Base-by-base conservation (phyloP, 1,139 yeast genomes). In the Pichia terricola region DNA sequence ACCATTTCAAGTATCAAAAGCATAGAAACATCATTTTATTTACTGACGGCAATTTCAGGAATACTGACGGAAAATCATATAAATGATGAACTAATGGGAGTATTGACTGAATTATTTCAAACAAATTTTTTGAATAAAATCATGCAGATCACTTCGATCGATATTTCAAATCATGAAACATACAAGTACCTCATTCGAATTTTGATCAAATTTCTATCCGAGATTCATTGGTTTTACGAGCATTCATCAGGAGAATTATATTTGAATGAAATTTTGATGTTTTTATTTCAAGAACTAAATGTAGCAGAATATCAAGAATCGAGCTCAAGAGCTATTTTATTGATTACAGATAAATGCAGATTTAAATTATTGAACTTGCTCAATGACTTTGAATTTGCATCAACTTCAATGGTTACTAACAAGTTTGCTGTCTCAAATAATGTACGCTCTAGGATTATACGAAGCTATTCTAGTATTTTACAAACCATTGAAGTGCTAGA, bases 1-100 rank as follows among this genome's bases (percentile, higher is more conserved):
- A 35, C 38, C 9, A 16, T 16, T 16, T 16, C 22, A 16, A 25
- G 47, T 38, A 36, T 56, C 4, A 35, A 51, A 5, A 78, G 78
- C 45, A 64, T 83, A 4, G 96, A 89, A 59, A 75, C 87, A 1
- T 79, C 87, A 26, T 60, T 87, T 37, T 85, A 70, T 57, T 65
- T 87, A 27, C 57, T 87, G 11, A 77, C 69, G 53, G 74, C 77
- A 39, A 75, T 69, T 48, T 69, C 73, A 10, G 67, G 71, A 44
- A 79, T 73, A 58, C 61, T 75, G 50, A 66, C 57, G 2, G 58
- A 55, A 28, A 60, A 58, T 31, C 54, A 60, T 26, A 52, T 63
- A 9, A 53, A 57, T 4, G 51, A 54, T 1, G 50, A 49, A 9
- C 53, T 69, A 3, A 47, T 68, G 26, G 43, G 51, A 7, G 48